Conservation (phyloP, 805 yeast species). For the Pichia membranifaciens region DNA sequence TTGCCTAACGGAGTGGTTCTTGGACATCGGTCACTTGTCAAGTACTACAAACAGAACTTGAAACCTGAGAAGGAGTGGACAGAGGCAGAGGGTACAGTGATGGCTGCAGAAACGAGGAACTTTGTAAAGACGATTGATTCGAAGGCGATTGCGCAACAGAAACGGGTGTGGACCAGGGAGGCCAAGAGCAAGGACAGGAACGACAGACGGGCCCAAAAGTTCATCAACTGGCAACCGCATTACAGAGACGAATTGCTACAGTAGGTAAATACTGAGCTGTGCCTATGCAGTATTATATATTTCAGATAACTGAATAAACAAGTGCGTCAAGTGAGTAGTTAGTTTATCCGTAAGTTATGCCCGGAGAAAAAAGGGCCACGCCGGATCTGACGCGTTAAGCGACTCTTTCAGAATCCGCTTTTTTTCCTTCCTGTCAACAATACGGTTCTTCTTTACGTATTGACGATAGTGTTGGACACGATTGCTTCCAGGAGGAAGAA, state of each 20-base stretch:
- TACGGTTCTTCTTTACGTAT: too few relatives aligned
- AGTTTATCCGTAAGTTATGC: too few relatives aligned
- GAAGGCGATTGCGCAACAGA: conserved; percentile 36
- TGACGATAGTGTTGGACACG: too few relatives aligned
- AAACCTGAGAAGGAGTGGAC: conserved; percentile 43
- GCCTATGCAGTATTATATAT: too few relatives aligned
- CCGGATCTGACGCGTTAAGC: too few relatives aligned
- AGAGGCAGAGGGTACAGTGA: conserved; percentile 69
- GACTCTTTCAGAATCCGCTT: too few relatives aligned
- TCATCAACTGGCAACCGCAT: conserved; percentile 78
- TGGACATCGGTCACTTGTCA: conserved; percentile 73
- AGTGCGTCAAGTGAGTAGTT: too few relatives aligned
- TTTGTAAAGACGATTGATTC: conserved; percentile 36
- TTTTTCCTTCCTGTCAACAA: too few relatives aligned
- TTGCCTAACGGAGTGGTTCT: conserved; percentile 74
- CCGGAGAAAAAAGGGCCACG: too few relatives aligned
- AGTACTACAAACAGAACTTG: conserved; percentile 65
- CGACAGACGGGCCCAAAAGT: conserved; percentile 55
- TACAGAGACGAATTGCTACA: conserved; percentile 67
- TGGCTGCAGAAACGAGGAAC: conserved; percentile 68
- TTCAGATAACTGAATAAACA: too few relatives aligned
- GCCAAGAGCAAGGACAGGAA: conserved; percentile 42
- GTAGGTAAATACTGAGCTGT: not conserved
- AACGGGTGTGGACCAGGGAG: conserved; percentile 61
- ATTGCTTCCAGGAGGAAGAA: not conserved